Percentiles rank a stretch among this genome's conserved stretches.
Evolutionary conservation across 140 eudicot genomes (phyloP).

Genomic region (Erigeron philadelphicus): DNA sequence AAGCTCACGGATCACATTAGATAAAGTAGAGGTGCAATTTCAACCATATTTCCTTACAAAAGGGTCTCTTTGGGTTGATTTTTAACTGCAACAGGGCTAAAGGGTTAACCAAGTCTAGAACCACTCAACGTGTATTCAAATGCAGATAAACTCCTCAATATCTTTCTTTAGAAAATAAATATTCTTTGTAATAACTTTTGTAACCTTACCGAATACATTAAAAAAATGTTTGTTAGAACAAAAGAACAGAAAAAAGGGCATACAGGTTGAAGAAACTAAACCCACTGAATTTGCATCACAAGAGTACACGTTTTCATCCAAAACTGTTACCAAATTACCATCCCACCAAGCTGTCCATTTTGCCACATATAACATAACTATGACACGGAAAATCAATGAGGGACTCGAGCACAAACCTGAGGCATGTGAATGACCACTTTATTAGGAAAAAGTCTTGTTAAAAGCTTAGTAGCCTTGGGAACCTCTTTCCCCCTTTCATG

Average conservation of each 20-base stretch:
- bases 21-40: too few species aligned
- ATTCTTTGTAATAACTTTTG: too few species aligned
- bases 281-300: not conserved
- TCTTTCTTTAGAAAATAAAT: too few species aligned
- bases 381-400: not conserved
- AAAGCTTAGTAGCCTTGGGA: slow-evolving; percentile 65
- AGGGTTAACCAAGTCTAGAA: too few species aligned
- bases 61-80: too few species aligned
- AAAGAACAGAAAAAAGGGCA: too few species aligned
- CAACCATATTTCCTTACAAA: too few species aligned
- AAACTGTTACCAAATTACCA: not conserved
- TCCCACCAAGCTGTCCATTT: not conserved
- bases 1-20: slow-evolving; percentile 6
- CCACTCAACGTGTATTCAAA: too few species aligned
- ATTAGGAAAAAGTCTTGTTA: slow-evolving; percentile 75
- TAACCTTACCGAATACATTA: too few species aligned
- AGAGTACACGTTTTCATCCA: not conserved
- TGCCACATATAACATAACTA: not conserved
- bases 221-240: too few species aligned
- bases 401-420: slow-evolving; percentile 51
- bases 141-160: too few species aligned
- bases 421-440: slow-evolving; percentile 89
- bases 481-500: slow-evolving; percentile 71
- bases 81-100: too few species aligned
- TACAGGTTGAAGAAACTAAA: slow-evolving; percentile 23